These are phyloP conservation scores for Tephrocybe sp. DNA, from an alignment of 768 basidiomycete genomes.

Conservation along the genomic window DNA sequence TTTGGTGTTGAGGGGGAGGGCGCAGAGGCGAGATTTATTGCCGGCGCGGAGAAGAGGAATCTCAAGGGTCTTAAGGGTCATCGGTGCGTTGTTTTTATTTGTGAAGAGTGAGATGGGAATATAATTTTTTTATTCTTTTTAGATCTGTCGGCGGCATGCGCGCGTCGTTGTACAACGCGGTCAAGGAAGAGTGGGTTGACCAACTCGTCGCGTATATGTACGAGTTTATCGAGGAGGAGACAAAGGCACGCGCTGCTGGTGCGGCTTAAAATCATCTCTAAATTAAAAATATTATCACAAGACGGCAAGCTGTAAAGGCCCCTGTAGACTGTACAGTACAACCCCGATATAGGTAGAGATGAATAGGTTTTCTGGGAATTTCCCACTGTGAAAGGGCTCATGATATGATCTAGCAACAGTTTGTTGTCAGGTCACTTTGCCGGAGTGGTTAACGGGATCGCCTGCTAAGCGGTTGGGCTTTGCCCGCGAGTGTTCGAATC, in stretches of 20 bases:
- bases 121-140: not conserved
- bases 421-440: constrained; percentile 36
- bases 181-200: constrained; percentile 73
- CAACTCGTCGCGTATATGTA: constrained; percentile 56
- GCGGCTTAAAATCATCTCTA: not conserved
- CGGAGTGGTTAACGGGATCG: constrained; percentile 93
- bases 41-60: constrained; percentile 73
- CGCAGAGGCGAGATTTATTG: constrained; percentile 70
- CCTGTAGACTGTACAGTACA: no score
- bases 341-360: no score
- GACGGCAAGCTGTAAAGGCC: no score
- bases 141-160: constrained; percentile 56
- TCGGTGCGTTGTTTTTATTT: constrained; percentile 53
- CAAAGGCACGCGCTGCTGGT: constrained; percentile 7
- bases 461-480: constrained; percentile 62
- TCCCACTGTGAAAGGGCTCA: no score
- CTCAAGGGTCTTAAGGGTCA: constrained; percentile 93
- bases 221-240: constrained; percentile 40
- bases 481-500: constrained; percentile 52
- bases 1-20: constrained; percentile 79
- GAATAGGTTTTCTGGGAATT: no score
- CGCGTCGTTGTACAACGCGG: constrained; percentile 86
- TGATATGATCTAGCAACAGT: no score
- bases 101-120: not conserved
- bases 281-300: no score